phyloP scores from a whole-genome alignment of 495 filamentous ascomycete species.

The Hyaloscypha finlandica region DNA sequence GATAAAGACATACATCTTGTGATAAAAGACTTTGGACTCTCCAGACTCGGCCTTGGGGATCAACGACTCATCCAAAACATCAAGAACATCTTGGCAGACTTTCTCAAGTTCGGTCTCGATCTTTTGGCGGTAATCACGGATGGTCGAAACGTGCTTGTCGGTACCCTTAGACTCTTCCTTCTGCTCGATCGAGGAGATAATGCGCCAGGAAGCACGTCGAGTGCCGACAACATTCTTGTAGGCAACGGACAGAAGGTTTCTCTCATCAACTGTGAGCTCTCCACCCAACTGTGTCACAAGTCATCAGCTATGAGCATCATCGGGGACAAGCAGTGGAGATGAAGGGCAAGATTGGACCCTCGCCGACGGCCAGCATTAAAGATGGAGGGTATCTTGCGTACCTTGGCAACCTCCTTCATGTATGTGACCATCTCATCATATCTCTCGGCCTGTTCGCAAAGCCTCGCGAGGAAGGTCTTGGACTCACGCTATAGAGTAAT shows the following conservation, averaged over 20 bases:
- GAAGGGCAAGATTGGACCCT: too few species aligned
- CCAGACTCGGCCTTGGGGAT: constrained; percentile 98
- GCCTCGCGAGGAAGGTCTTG: constrained; percentile 99
- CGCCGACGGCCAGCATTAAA: too few species aligned
- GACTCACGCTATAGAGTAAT: constrained; percentile 64
- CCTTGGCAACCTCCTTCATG: constrained; percentile 99
- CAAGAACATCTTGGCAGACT: constrained; percentile 97
- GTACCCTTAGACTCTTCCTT: constrained; percentile 99
- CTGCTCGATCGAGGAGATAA: constrained; percentile 99
- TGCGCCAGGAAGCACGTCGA: constrained; percentile 98
- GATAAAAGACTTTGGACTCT: constrained; percentile 99
- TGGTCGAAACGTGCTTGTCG: constrained; percentile 93
- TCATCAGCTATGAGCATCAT: constrained; percentile 17
- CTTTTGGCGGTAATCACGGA: constrained; percentile 98
- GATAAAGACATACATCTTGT: constrained; percentile 87
- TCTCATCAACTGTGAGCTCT: constrained; percentile 96
- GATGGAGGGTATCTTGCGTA: constrained; percentile 43
- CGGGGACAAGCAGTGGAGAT: too few species aligned
- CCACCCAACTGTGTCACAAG: constrained; percentile 70
- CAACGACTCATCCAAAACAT: constrained; percentile 91
- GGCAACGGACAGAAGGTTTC: constrained; percentile 97
- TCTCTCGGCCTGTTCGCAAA: constrained; percentile 99
- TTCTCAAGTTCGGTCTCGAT: constrained; percentile 97
- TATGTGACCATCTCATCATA: constrained; percentile 99
- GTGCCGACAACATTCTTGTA: constrained; percentile 99